Conservation (phyloP, 1,284 basidiomycete species). For the Xanthoconium separans region DNA sequence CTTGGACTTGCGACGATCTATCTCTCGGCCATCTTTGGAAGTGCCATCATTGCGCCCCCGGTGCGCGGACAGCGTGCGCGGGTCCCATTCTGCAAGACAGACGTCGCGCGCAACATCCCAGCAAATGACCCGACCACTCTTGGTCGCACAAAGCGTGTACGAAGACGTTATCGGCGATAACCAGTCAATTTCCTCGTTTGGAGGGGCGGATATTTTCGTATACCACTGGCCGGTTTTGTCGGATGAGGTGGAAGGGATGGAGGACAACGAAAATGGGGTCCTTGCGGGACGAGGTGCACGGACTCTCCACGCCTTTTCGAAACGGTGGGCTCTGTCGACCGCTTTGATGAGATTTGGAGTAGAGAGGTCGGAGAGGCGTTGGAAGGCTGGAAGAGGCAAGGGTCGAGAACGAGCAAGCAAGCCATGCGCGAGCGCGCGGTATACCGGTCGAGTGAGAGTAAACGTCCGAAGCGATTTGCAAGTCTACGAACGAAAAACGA, state of each 20-base stretch:
- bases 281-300: slow-evolving; percentile 51
- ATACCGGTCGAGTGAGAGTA: slow-evolving; percentile 61
- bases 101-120: slow-evolving; percentile 65
- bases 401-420: slow-evolving; percentile 64
- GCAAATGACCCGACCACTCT: slow-evolving; percentile 71
- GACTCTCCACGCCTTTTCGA: slow-evolving; percentile 62
- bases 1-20: slow-evolving; percentile 11
- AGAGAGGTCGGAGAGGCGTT: slow-evolving; percentile 59
- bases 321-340: slow-evolving; percentile 58
- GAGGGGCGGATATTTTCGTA: slow-evolving; percentile 60
- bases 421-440: slow-evolving; percentile 58
- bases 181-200: slow-evolving; percentile 70
- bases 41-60: slow-evolving; percentile 1
- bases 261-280: slow-evolving; percentile 28
- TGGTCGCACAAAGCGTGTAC: slow-evolving; percentile 71
- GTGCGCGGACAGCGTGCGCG: slow-evolving; percentile 29
- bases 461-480: slow-evolving; percentile 59
- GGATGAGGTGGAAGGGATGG: slow-evolving; percentile 16
- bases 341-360: slow-evolving; percentile 57
- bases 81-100: slow-evolving; percentile 66
- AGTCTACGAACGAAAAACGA: slow-evolving; percentile 41
- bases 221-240: slow-evolving; percentile 45
- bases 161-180: slow-evolving; percentile 70
- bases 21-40: slow-evolving; percentile 10
- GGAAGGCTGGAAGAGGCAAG: slow-evolving; percentile 65